Evolutionary conservation across 2,329 filamentous ascomycete species (phyloP), one percentile per base, ranked within the genome.

Genomic region (Exophiala spinifera): DNA sequence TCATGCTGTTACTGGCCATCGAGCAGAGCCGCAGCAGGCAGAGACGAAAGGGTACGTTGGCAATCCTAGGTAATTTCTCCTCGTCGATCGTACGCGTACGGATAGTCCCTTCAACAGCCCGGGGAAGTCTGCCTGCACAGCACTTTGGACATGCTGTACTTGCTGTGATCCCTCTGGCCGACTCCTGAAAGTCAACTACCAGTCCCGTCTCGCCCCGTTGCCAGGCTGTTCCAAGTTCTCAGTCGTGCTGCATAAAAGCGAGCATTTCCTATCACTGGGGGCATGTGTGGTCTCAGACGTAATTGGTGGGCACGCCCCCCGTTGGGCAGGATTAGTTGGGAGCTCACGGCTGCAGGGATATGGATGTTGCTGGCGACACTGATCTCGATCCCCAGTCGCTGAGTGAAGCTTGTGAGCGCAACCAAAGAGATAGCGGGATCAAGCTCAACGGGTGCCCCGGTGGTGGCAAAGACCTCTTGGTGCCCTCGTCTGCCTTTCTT

Each of bases 191-290:
- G 20, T 44, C 36, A n/a, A n/a, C 42, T 44, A 25, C 42, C 42
- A n/a, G 20, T 44, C 42, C 15, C 20, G n/a, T 25, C 46, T 46
- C 15, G 46, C 36, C 46, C 43, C 44, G 28, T 31, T 34, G 21
- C 31, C 48, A 31, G 42, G 28, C 53, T 43, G 46, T 55, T 19
- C 56, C 51, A 28, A 51, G 45, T 46, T 46, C 47, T 56, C n/a
- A n/a, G n/a, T n/a, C n/a, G n/a, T n/a, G n/a, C 43, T 53, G 39
- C 49, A 46, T 33, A 33, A 11, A 19, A 21, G 17, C 49, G 53
- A 46, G 54, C 51, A 57, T 49, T 51, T 57, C 51, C 42, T 55
- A 53, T 44, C 53, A 56, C 53, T 43, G 42, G 39, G n/a, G 28
- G 11, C n/a, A 13, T 33, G 20, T 19, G 31, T 45, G 3, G 17